A percentile compares a stretch with the other conserved stretches of the same genome.
Conservation (phyloP, 2,329 filamentous ascomycete genomes). For the Coniella lustricola region DNA sequence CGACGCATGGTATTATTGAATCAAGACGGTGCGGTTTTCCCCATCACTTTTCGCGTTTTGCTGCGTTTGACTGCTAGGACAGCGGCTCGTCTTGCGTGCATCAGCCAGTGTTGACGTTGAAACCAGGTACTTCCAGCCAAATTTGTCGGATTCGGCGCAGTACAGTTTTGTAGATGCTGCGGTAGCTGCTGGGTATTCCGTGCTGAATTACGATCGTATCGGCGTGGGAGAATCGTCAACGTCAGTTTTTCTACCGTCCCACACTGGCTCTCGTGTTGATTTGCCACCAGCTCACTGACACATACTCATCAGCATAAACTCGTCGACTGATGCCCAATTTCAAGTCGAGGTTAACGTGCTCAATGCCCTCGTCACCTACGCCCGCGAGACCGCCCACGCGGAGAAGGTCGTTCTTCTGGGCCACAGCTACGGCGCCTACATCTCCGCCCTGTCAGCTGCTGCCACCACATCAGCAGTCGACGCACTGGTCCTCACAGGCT, state of each 20-base stretch:
- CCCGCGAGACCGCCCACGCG: slow-evolving; percentile 17
- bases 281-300: neutral
- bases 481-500: slow-evolving; percentile 17
- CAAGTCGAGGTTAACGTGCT: slow-evolving; percentile 26
- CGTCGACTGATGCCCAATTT: slow-evolving; percentile 24
- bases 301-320: slow-evolving; percentile 17
- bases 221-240: slow-evolving; percentile 27
- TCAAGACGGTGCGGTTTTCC: slow-evolving; percentile 22
- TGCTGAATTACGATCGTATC: slow-evolving; percentile 27
- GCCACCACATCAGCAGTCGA: slow-evolving; percentile 18
- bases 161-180: slow-evolving; percentile 24
- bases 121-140: slow-evolving; percentile 24
- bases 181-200: slow-evolving; percentile 23
- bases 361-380: slow-evolving; percentile 22
- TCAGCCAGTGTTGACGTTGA: neutral
- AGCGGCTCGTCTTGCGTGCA: too few species aligned
- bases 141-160: slow-evolving; percentile 16
- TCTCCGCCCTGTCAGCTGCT: slow-evolving; percentile 21
- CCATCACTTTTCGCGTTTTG: too few species aligned
- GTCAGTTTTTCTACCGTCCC: too few species aligned
- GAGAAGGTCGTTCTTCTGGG: slow-evolving; percentile 24
- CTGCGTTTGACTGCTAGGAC: too few species aligned
- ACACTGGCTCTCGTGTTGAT: too few species aligned
- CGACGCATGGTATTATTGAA: slow-evolving; percentile 26
- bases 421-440: slow-evolving; percentile 26